These are phyloP conservation scores for Chlamydomonas applanata DNA, from an alignment of 139 green algal species.

Conservation along the genomic window DNA sequence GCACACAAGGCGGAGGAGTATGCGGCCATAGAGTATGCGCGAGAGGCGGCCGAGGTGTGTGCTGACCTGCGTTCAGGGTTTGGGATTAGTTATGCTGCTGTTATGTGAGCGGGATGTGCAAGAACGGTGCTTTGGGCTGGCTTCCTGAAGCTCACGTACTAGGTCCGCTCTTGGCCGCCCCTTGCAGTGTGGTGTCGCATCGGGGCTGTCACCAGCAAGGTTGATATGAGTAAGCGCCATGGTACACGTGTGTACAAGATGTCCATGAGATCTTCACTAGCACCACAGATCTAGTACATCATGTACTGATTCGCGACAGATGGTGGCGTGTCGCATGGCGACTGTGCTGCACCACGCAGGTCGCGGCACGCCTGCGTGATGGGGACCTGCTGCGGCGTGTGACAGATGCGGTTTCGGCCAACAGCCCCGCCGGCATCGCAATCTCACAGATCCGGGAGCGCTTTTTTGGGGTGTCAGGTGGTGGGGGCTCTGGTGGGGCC, in stretches of 20 bases:
- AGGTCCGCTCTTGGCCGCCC: no score
- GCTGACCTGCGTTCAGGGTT: slow-evolving; percentile 31
- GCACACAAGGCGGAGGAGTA: slow-evolving; percentile 61
- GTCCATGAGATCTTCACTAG: no score
- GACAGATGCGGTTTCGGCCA: slow-evolving; percentile 27
- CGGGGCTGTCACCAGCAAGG: no score
- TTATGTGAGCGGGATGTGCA: not conserved
- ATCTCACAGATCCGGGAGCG: slow-evolving; percentile 62
- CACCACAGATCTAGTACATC: no score
- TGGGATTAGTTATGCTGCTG: not conserved
- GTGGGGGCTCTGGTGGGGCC: no score
- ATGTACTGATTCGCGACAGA: no score
- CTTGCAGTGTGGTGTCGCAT: not conserved
- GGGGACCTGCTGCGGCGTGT: slow-evolving; percentile 26
- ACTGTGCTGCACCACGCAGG: not conserved
- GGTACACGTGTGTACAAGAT: no score
- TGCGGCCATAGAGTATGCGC: slow-evolving; percentile 33
- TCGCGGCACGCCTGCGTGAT: slow-evolving; percentile 6
- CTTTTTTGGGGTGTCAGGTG: slow-evolving; percentile 18
- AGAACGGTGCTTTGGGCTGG: not conserved
- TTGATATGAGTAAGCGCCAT: no score
- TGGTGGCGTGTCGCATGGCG: no score
- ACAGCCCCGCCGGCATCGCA: slow-evolving; percentile 46
- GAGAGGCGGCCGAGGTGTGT: slow-evolving; percentile 62
- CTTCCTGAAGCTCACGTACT: no score